Percentiles rank a stretch among this genome's conserved stretches.
These are phyloP conservation scores for Helminthosporium solani DNA, from an alignment of 2,329 filamentous ascomycete genomes.

Conservation along the genomic window DNA sequence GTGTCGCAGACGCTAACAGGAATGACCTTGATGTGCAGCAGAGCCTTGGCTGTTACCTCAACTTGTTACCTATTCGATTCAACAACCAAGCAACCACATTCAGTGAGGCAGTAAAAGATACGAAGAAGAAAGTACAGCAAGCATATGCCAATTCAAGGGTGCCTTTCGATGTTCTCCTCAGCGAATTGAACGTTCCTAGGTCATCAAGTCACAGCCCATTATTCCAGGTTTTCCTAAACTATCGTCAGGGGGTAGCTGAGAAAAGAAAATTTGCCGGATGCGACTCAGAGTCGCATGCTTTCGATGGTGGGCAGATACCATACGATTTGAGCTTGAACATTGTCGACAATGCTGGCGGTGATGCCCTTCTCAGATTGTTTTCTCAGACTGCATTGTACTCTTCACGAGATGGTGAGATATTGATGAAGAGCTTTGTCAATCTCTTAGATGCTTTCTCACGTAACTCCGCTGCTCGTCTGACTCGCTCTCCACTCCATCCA, in stretches of 20 bases:
- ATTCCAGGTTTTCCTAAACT: neutral
- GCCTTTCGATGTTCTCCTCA: neutral
- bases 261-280: neutral
- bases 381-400: no score
- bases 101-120: neutral
- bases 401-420: no score
- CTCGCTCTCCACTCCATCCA: no score
- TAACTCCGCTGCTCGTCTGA: no score
- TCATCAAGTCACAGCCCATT: neutral
- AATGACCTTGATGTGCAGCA: conserved; percentile 29
- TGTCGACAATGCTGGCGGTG: no score
- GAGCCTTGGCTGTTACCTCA: conserved; percentile 52
- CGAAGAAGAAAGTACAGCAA: neutral
- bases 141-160: neutral
- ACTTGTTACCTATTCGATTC: conserved; percentile 52
- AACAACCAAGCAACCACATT: conserved; percentile 20
- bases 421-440: no score
- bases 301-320: neutral
- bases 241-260: neutral
- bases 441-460: no score
- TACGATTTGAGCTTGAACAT: no score
- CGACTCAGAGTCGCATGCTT: neutral
- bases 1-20: conserved; percentile 24
- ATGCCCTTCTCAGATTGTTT: no score
- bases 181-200: neutral